Conservation (phyloP, 805 yeast species). For the Lipomyces japonicus region DNA sequence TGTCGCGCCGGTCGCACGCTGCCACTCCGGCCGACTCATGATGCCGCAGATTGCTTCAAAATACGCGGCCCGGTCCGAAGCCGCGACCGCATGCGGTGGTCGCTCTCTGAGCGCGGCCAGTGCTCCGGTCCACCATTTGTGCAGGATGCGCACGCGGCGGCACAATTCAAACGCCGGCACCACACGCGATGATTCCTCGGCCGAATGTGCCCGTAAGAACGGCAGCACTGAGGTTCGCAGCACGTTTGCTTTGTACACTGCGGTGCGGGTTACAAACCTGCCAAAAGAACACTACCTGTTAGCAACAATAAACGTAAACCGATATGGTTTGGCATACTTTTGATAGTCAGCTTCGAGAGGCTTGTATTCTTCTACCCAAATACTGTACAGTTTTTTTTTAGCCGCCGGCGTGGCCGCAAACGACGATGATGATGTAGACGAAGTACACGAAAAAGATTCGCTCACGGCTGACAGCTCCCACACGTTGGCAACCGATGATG, state of each 20-base stretch:
- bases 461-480: conserved; percentile 4
- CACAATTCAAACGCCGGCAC: conserved; percentile 26
- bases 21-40: conserved; percentile 42
- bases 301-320: neutral
- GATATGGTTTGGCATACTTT: conserved; percentile 21
- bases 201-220: conserved; percentile 36
- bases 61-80: conserved; percentile 41
- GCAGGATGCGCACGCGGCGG: conserved; percentile 33
- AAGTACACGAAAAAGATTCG: neutral
- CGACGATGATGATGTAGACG: neutral
- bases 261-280: conserved; percentile 32
- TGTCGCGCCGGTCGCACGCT: conserved; percentile 14
- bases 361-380: conserved; percentile 30
- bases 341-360: conserved; percentile 33
- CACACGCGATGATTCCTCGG: conserved; percentile 31
- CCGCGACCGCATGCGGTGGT: conserved; percentile 30
- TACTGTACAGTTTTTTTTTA: conserved; percentile 5
- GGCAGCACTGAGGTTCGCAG: conserved; percentile 45
- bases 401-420: neutral
- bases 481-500: conserved; percentile 15
- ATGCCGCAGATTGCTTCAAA: conserved; percentile 41
- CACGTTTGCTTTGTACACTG: conserved; percentile 38
- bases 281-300: neutral
- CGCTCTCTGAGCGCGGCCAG: conserved; percentile 35
- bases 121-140: conserved; percentile 41